Evolutionary conservation across 2,329 filamentous ascomycete genomes (phyloP).

Genomic region (Fusarium hainanense): DNA sequence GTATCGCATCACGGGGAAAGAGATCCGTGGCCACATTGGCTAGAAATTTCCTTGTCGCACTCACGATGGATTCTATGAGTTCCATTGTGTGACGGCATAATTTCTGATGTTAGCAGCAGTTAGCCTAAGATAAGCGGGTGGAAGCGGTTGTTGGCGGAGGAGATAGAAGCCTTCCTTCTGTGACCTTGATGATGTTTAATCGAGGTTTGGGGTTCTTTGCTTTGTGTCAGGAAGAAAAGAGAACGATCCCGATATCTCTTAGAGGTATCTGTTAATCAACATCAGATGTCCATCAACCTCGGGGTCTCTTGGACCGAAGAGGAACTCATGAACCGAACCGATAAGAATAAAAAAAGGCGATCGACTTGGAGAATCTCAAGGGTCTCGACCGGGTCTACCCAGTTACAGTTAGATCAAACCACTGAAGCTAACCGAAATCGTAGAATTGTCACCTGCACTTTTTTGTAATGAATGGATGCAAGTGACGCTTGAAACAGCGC

Average conservation of each 20-base stretch:
- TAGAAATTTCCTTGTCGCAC: conserved; percentile 15
- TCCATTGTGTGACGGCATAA: conserved; percentile 19
- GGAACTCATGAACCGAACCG: conserved; percentile 21
- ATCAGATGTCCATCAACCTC: conserved; percentile 13
- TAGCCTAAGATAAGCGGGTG: conserved; percentile 27
- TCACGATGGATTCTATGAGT: conserved; percentile 6
- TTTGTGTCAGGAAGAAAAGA: not conserved
- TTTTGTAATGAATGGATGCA: not conserved
- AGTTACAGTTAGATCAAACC: conserved; percentile 19
- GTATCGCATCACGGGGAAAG: conserved; percentile 20
- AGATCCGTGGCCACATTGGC: conserved; percentile 26
- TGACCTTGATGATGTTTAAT: not conserved
- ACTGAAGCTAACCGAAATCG: conserved; percentile 31
- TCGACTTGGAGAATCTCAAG: conserved; percentile 8
- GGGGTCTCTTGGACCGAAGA: conserved; percentile 25
- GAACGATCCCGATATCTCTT: not conserved
- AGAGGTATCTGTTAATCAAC: not conserved
- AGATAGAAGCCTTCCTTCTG: not conserved
- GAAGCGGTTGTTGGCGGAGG: conserved; percentile 37
- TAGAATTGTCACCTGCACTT: conserved; percentile 9
- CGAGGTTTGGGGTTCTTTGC: not conserved
- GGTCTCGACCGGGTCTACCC: conserved; percentile 16
- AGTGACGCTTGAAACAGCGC: not conserved
- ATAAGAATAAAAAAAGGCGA: conserved; percentile 3
- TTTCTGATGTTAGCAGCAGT: not conserved